phyloP scores from a whole-genome alignment of 2,329 filamentous ascomycete genomes.

The Hypoxylon sp. region DNA sequence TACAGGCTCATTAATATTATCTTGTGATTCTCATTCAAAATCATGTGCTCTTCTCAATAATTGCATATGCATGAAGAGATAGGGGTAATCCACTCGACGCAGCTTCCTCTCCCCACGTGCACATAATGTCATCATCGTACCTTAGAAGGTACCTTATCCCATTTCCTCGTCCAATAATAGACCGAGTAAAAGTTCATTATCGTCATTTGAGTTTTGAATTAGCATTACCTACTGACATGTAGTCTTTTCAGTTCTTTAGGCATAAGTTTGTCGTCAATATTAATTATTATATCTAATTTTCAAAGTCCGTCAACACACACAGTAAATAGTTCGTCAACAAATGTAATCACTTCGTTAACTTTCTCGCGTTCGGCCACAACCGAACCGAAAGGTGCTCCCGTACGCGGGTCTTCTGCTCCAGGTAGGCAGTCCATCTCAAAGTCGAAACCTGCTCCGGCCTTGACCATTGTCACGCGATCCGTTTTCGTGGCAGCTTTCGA shows the following conservation, averaged over 20 bases:
- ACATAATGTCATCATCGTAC: slow-evolving; percentile 24
- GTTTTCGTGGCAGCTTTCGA: slow-evolving; percentile 19
- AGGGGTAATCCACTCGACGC: slow-evolving; percentile 39
- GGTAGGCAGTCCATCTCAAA: slow-evolving; percentile 52
- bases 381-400: slow-evolving; percentile 47
- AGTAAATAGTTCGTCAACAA: slow-evolving; percentile 54
- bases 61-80: slow-evolving; percentile 31
- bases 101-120: slow-evolving; percentile 41
- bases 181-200: slow-evolving; percentile 3
- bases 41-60: slow-evolving; percentile 18
- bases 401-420: slow-evolving; percentile 27
- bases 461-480: slow-evolving; percentile 44
- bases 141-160: slow-evolving; percentile 4
- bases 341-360: slow-evolving; percentile 52
- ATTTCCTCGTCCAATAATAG: slow-evolving; percentile 2
- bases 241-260: background rate
- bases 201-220: slow-evolving; percentile 13
- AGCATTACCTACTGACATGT: background rate
- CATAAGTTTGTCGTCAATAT: background rate
- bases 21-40: slow-evolving; percentile 5
- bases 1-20: slow-evolving; percentile 14
- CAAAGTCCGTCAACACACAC: slow-evolving; percentile 49
- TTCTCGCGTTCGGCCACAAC: slow-evolving; percentile 57
- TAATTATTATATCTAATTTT: background rate
- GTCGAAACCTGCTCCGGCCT: slow-evolving; percentile 38